These are phyloP conservation scores for Arctium minus DNA, from an alignment of 129 eudicot species.

Conservation along the genomic window DNA sequence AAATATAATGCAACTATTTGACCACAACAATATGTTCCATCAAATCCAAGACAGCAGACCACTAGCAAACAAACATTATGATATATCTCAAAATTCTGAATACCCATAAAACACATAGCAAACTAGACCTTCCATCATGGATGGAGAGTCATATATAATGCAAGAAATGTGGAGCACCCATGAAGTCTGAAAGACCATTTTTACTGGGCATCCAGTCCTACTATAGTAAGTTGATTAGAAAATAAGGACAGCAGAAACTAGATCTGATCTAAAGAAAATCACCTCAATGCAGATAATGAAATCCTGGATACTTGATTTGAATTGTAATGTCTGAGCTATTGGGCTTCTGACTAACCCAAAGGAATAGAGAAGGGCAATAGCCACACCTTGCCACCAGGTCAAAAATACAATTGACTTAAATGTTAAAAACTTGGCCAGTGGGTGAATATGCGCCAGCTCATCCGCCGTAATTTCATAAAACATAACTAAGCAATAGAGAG, in stretches of 20 bases:
- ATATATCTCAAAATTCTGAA: not conserved
- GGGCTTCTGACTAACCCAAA: constrained; percentile 83
- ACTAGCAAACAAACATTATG: not conserved
- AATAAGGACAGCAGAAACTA: not conserved
- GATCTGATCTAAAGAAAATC: constrained; percentile 18
- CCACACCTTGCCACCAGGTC: constrained; percentile 99
- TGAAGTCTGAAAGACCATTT: not conserved
- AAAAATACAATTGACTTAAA: constrained; percentile 95
- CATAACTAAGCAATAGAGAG: constrained; percentile 87
- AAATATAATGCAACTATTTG: not conserved
- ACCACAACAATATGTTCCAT: not conserved
- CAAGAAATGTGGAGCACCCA: not conserved
- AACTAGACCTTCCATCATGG: not conserved
- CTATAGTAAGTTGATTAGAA: not conserved
- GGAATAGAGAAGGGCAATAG: constrained; percentile 71
- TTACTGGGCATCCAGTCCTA: not conserved
- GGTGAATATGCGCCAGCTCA: constrained; percentile 85
- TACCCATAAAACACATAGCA: not conserved
- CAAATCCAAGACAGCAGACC: not conserved
- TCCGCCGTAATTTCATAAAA: constrained; percentile 84
- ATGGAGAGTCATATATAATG: not conserved
- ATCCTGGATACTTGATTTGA: constrained; percentile 81
- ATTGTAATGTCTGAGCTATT: constrained; percentile 79
- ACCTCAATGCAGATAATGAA: constrained; percentile 99
- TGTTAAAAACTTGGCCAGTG: constrained; percentile 87